Conservation (phyloP, 2,329 filamentous ascomycete genomes). For the Sporothrix schenckii region DNA sequence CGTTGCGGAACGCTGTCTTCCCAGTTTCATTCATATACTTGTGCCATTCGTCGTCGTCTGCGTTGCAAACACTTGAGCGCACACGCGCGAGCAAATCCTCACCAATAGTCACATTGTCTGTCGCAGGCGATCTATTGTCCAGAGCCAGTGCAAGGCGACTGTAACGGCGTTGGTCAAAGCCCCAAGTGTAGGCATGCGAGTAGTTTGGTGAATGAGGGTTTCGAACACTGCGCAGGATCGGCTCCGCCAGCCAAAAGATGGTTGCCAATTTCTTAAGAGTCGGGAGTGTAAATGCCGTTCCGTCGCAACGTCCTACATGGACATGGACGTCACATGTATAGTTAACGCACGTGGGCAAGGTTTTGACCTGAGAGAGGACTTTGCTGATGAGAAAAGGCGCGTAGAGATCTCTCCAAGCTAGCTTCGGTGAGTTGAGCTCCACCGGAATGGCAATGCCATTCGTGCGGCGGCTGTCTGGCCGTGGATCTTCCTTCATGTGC, state of each 20-base stretch:
- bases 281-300: conserved; percentile 40
- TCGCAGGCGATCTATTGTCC: background rate
- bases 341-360: conserved; percentile 41
- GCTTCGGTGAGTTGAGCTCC: conserved; percentile 46
- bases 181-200: conserved; percentile 46
- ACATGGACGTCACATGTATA: conserved; percentile 48
- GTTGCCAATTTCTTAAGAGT: conserved; percentile 45
- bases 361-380: conserved; percentile 39
- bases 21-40: conserved; percentile 33
- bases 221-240: conserved; percentile 44
- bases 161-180: conserved; percentile 41
- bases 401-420: conserved; percentile 39
- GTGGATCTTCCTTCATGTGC: conserved; percentile 38
- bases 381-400: conserved; percentile 36
- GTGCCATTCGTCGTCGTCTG: conserved; percentile 35
- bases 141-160: conserved; percentile 42
- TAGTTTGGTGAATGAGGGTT: conserved; percentile 47
- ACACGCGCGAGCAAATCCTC: conserved; percentile 28
- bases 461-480: conserved; percentile 29
- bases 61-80: background rate
- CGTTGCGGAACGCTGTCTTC: conserved; percentile 30
- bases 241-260: conserved; percentile 46
- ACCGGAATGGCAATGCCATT: conserved; percentile 44
- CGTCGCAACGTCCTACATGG: conserved; percentile 46
- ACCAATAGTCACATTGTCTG: conserved; percentile 24